phyloP scores from a whole-genome alignment of 2,329 filamentous ascomycete genomes.

The Cordyceps cicadae region DNA sequence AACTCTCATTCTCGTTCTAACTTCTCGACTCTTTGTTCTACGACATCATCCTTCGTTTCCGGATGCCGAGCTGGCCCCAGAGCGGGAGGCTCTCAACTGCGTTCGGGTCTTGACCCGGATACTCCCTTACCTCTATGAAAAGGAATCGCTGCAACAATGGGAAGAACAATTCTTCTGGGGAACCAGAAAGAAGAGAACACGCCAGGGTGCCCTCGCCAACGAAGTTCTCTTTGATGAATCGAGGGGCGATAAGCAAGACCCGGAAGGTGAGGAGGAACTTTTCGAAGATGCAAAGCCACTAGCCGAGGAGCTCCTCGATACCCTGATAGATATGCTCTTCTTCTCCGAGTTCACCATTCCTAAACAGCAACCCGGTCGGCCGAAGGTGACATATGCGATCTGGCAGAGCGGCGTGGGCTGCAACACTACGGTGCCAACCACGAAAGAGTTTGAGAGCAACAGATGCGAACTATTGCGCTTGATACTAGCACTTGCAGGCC shows the following conservation, averaged over 20 bases:
- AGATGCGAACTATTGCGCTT: slow-evolving; percentile 82
- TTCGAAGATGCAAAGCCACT: slow-evolving; percentile 80
- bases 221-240: slow-evolving; percentile 82
- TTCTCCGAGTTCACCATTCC: slow-evolving; percentile 85
- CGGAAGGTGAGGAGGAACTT: slow-evolving; percentile 44
- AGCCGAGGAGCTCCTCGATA: slow-evolving; percentile 87
- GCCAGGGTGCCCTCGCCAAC: slow-evolving; percentile 54
- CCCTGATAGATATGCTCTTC: slow-evolving; percentile 81
- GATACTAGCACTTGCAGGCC: slow-evolving; percentile 75
- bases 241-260: slow-evolving; percentile 43
- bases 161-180: slow-evolving; percentile 93
- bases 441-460: slow-evolving; percentile 87
- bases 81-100: slow-evolving; percentile 89
- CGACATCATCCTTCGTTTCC: slow-evolving; percentile 88
- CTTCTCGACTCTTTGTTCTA: slow-evolving; percentile 72
- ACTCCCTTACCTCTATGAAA: slow-evolving; percentile 86
- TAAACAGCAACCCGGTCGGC: slow-evolving; percentile 58
- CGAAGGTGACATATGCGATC: slow-evolving; percentile 84
- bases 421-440: slow-evolving; percentile 79
- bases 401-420: slow-evolving; percentile 98
- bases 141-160: slow-evolving; percentile 73
- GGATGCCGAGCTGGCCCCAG: slow-evolving; percentile 73
- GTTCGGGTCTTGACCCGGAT: slow-evolving; percentile 83
- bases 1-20: slow-evolving; percentile 75
- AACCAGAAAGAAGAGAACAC: slow-evolving; percentile 61